Conservation (phyloP, 2,329 filamentous ascomycete species). For the Pseudocercospora macadamiae region DNA sequence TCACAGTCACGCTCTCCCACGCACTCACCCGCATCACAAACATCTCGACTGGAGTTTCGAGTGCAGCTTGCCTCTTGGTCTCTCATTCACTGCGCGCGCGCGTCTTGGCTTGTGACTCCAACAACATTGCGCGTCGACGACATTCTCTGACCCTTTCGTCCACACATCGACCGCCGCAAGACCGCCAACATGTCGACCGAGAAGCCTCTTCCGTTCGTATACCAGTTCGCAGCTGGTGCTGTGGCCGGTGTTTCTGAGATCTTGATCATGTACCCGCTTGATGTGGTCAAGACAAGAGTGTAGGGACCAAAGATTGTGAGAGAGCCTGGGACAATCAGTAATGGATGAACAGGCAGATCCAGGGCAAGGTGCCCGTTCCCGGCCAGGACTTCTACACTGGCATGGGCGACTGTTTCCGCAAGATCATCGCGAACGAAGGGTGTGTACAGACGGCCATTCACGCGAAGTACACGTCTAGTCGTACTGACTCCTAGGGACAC, state of each 20-base stretch:
- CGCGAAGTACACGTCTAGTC: no score
- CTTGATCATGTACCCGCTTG: slow-evolving; percentile 84
- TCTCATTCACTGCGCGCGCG: no score
- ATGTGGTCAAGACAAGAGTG: slow-evolving; percentile 98
- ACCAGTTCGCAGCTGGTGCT: slow-evolving; percentile 96
- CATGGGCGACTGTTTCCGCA: slow-evolving; percentile 97
- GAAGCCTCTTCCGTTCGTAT: slow-evolving; percentile 85
- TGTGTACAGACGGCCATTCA: no score
- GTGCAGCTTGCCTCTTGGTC: no score
- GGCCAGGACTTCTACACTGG: slow-evolving; percentile 89
- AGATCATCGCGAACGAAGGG: slow-evolving; percentile 97
- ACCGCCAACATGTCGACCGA: slow-evolving; percentile 51
- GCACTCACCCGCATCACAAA: no score
- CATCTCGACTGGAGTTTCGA: no score
- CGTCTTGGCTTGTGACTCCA: no score
- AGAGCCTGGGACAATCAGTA: slow-evolving; percentile 17
- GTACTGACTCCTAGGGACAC: slow-evolving; percentile 12
- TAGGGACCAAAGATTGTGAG: slow-evolving; percentile 54
- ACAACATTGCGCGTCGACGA: no score
- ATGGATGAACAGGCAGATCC: slow-evolving; percentile 34
- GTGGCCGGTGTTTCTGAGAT: slow-evolving; percentile 93
- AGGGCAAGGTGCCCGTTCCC: slow-evolving; percentile 64
- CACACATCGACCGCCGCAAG: neutral
- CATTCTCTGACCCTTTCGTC: no score
- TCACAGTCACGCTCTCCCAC: no score